Percentiles rank a stretch among this genome's conserved stretches.
These are phyloP conservation scores for Trichoderma asperelloides DNA, from an alignment of 495 filamentous ascomycete genomes.

Conservation along the genomic window DNA sequence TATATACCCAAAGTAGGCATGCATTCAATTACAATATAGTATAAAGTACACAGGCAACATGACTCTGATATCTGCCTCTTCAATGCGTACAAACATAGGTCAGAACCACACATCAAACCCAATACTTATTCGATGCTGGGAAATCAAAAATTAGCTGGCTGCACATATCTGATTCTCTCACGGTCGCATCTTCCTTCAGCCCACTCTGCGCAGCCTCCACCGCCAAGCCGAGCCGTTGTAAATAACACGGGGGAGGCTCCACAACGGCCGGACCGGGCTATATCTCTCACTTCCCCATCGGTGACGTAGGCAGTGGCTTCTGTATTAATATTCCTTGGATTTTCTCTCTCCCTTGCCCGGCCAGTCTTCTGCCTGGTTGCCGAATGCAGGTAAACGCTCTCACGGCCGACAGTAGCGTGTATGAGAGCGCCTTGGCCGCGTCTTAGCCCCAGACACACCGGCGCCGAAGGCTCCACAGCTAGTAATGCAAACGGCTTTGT, in stretches of 20 bases:
- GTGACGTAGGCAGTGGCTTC: not conserved
- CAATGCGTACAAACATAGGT: no score
- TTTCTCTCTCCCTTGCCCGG: not conserved
- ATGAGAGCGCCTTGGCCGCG: not conserved
- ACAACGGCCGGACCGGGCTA: not conserved
- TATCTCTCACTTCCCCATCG: not conserved
- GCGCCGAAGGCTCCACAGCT: not conserved
- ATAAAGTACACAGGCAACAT: no score
- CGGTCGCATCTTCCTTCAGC: not conserved
- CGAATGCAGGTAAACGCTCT: slow-evolving; percentile 2
- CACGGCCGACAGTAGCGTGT: slow-evolving; percentile 2
- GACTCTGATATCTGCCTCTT: not conserved
- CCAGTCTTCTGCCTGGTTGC: not conserved
- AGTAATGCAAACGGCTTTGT: not conserved
- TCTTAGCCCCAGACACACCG: not conserved
- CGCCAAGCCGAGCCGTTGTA: no score
- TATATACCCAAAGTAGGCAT: no score
- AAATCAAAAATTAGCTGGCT: no score
- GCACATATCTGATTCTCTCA: no score
- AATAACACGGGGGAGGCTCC: not conserved
- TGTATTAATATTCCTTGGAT: not conserved
- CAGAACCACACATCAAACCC: no score
- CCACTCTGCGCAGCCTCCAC: not conserved
- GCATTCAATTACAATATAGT: no score
- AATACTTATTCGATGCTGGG: no score